A percentile compares a stretch with the other conserved stretches of the same genome.
Conservation (phyloP, 2,329 filamentous ascomycete genomes). For the Podosphaera fusca region DNA sequence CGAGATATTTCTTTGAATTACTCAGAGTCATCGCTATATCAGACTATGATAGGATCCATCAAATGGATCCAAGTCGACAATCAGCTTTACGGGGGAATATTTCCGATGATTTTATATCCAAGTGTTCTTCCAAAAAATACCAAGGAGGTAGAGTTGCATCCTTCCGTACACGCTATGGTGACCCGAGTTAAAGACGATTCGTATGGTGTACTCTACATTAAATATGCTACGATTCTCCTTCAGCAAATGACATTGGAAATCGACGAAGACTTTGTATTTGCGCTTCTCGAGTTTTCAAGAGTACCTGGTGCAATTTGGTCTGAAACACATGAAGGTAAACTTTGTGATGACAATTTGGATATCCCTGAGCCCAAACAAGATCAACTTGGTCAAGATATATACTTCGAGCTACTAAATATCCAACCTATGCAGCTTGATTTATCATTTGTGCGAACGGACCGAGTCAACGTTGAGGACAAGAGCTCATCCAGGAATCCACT, state of each 20-base stretch:
- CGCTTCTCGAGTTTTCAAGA: slow-evolving; percentile 82
- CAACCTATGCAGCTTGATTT: slow-evolving; percentile 96
- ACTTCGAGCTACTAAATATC: slow-evolving; percentile 90
- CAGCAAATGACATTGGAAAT: slow-evolving; percentile 98
- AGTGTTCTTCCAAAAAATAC: slow-evolving; percentile 94
- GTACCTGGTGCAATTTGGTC: slow-evolving; percentile 77
- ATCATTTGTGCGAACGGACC: slow-evolving; percentile 89
- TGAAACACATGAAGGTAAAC: slow-evolving; percentile 49
- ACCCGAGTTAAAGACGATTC: slow-evolving; percentile 95
- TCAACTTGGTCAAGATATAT: slow-evolving; percentile 76
- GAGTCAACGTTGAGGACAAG: slow-evolving; percentile 89
- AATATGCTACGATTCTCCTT: slow-evolving; percentile 79
- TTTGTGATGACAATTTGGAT: slow-evolving; percentile 75
- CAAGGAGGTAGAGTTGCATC: slow-evolving; percentile 81
- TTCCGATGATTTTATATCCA: slow-evolving; percentile 90
- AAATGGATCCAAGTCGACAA: slow-evolving; percentile 99
- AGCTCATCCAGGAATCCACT: slow-evolving; percentile 75
- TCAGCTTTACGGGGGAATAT: slow-evolving; percentile 91
- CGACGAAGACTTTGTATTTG: slow-evolving; percentile 95
- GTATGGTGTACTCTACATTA: slow-evolving; percentile 94
- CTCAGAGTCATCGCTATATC: slow-evolving; percentile 78
- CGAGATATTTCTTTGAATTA: slow-evolving; percentile 79
- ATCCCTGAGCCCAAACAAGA: slow-evolving; percentile 79
- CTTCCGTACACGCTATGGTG: slow-evolving; percentile 76
- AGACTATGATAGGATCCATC: slow-evolving; percentile 71